phyloP scores from a whole-genome alignment of 2,329 filamentous ascomycete species.

The Ophiostoma tasmaniense region DNA sequence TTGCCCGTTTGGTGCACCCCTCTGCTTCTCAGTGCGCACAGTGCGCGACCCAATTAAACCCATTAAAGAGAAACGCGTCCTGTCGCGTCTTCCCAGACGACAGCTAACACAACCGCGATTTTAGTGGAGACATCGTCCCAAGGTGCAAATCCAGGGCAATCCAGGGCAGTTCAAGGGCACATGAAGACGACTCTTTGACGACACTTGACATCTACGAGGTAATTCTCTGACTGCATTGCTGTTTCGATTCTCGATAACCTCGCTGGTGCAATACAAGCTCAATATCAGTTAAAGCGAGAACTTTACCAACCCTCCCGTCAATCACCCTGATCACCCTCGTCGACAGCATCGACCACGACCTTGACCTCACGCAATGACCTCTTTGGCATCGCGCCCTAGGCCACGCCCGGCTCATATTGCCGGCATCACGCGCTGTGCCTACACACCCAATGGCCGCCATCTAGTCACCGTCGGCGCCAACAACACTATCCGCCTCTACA shows the following conservation, averaged over 20 bases:
- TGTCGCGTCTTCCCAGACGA: constrained; percentile 31
- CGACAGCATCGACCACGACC: not conserved
- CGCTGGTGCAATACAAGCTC: not conserved
- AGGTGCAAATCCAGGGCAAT: not conserved
- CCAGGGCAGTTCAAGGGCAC: not conserved
- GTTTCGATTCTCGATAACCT: not conserved
- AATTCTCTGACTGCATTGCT: not conserved
- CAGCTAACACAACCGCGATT: constrained; percentile 5
- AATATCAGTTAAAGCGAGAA: not conserved
- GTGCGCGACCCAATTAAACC: constrained; percentile 1
- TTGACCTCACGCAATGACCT: constrained; percentile 6
- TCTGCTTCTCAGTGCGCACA: not conserved
- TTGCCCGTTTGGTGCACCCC: not conserved
- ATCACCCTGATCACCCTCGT: not conserved
- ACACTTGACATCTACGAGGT: not conserved
- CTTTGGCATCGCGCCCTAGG: constrained; percentile 42
- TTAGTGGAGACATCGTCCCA: not conserved
- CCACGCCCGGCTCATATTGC: constrained; percentile 69
- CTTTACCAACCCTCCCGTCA: not conserved
- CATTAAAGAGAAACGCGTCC: constrained; percentile 28
- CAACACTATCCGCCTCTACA: constrained; percentile 87
- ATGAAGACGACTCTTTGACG: not conserved
- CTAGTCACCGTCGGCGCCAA: constrained; percentile 89
- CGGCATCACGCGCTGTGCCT: constrained; percentile 77
- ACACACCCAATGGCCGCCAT: constrained; percentile 79